Percentiles rank a stretch among this genome's conserved stretches.
These are phyloP conservation scores for Saccharomycopsis guyanensis DNA, from an alignment of 805 yeast genomes.

Conservation along the genomic window DNA sequence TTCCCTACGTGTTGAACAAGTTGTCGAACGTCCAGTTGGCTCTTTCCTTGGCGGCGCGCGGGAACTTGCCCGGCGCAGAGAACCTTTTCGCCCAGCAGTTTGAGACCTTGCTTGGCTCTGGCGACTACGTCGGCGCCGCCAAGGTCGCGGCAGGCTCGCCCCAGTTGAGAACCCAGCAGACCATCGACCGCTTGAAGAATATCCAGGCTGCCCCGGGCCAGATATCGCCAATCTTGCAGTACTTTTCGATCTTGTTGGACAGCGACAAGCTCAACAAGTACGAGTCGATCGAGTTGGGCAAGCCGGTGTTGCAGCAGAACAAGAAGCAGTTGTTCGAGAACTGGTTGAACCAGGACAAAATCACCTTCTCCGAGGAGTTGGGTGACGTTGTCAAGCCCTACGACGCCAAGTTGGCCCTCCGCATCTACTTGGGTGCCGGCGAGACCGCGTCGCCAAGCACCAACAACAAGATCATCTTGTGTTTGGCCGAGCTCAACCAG, in stretches of 20 bases:
- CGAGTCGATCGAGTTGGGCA: conserved; percentile 91
- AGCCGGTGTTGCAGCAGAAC: conserved; percentile 92
- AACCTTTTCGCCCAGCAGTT: conserved; percentile 85
- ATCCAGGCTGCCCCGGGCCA: conserved; percentile 91
- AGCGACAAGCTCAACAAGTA: conserved; percentile 86
- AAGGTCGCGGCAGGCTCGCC: conserved; percentile 94
- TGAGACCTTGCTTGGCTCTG: conserved; percentile 71
- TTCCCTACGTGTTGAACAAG: conserved; percentile 83
- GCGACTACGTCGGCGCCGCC: conserved; percentile 89
- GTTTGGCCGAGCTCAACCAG: conserved; percentile 92
- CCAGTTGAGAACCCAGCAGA: conserved; percentile 87
- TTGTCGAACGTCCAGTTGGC: conserved; percentile 84
- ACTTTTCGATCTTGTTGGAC: conserved; percentile 85
- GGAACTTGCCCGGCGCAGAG: conserved; percentile 97
- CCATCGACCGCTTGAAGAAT: conserved; percentile 85
- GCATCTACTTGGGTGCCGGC: conserved; percentile 55
- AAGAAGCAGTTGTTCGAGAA: conserved; percentile 90
- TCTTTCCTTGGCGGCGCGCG: conserved; percentile 82
- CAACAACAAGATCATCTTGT: conserved; percentile 66
- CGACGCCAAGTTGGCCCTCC: conserved; percentile 80
- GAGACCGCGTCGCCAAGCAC: conserved; percentile 28
- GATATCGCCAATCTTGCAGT: conserved; percentile 88
- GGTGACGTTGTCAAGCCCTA: conserved; percentile 93
- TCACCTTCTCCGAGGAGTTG: conserved; percentile 91
- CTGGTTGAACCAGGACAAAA: conserved; percentile 92